phyloP scores from a whole-genome alignment of 805 yeast species.

The Nakazawaea laoshanensis region DNA sequence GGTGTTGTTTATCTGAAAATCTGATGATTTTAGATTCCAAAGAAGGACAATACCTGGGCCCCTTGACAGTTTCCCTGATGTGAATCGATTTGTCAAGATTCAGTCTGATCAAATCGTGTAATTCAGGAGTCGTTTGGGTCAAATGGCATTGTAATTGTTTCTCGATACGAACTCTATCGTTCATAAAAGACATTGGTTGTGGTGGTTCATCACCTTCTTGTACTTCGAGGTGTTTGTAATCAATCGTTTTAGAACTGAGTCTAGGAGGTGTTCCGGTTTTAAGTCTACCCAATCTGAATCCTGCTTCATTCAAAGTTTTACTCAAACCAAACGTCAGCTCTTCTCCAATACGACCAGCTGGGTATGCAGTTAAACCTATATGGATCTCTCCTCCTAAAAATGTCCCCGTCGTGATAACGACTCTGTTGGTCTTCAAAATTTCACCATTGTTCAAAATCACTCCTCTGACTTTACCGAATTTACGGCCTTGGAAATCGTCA shows the following conservation, averaged over 20 bases:
- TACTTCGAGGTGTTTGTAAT: conserved; percentile 51
- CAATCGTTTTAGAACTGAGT: conserved; percentile 60
- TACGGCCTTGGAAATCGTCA: conserved; percentile 28
- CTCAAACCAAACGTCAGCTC: conserved; percentile 86
- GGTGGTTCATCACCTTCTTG: conserved; percentile 84
- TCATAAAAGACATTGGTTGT: conserved; percentile 82
- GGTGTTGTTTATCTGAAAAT: conserved; percentile 68
- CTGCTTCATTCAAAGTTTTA: conserved; percentile 63
- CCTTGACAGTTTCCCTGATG: conserved; percentile 87
- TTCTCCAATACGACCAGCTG: conserved; percentile 94
- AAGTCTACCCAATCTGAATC: conserved; percentile 78
- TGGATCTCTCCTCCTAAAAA: conserved; percentile 93
- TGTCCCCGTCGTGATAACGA: conserved; percentile 93
- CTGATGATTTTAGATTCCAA: conserved; percentile 82
- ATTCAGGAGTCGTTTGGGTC: conserved; percentile 66
- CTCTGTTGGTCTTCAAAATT: conserved; percentile 50
- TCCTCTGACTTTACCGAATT: conserved; percentile 50
- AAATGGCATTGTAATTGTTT: conserved; percentile 64
- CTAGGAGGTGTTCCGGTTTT: conserved; percentile 98
- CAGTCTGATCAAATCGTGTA: conserved; percentile 60
- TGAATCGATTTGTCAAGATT: conserved; percentile 83
- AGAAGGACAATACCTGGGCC: conserved; percentile 97
- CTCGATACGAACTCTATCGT: conserved; percentile 53
- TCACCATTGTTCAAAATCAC: conserved; percentile 64
- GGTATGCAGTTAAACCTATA: conserved; percentile 69